Percentiles rank a stretch among this genome's conserved stretches.
Evolutionary conservation across 768 basidiomycete genomes (phyloP).

Genomic region (Hortiboletus campestris): DNA sequence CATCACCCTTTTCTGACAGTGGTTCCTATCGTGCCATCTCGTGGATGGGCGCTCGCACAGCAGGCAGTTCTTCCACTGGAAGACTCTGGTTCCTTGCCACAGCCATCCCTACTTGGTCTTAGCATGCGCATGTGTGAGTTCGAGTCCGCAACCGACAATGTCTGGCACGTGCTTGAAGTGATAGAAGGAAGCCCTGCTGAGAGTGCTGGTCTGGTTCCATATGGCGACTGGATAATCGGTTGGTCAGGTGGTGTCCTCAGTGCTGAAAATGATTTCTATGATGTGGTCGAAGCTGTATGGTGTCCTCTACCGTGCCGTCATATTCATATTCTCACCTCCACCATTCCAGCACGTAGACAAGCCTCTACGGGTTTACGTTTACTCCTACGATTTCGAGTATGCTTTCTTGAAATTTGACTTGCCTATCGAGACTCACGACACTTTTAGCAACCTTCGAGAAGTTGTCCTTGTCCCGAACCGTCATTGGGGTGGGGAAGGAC

Average conservation of each 20-base stretch:
- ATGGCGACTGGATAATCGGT: constrained; percentile 75
- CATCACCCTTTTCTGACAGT: constrained; percentile 43
- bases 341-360: constrained; percentile 83
- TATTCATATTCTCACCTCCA: constrained; percentile 2
- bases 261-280: constrained; percentile 95
- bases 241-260: constrained; percentile 93
- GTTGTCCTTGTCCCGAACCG: constrained; percentile 94
- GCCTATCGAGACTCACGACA: constrained; percentile 5
- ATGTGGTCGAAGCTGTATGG: constrained; percentile 86
- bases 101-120: constrained; percentile 90
- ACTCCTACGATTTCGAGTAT: constrained; percentile 95
- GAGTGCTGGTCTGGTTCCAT: constrained; percentile 93
- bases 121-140: constrained; percentile 94
- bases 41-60: constrained; percentile 67
- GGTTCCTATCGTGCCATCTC: constrained; percentile 80
- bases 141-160: constrained; percentile 82
- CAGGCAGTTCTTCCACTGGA: constrained; percentile 37
- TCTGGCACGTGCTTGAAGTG: constrained; percentile 98
- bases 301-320: not conserved
- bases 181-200: constrained; percentile 96
- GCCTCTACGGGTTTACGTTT: constrained; percentile 91
- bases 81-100: constrained; percentile 43
- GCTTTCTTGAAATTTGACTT: constrained; percentile 29
- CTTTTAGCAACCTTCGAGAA: constrained; percentile 77
- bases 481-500: constrained; percentile 96